These are phyloP conservation scores for Clathrus columnatus DNA, from an alignment of 768 basidiomycete species.

Conservation along the genomic window DNA sequence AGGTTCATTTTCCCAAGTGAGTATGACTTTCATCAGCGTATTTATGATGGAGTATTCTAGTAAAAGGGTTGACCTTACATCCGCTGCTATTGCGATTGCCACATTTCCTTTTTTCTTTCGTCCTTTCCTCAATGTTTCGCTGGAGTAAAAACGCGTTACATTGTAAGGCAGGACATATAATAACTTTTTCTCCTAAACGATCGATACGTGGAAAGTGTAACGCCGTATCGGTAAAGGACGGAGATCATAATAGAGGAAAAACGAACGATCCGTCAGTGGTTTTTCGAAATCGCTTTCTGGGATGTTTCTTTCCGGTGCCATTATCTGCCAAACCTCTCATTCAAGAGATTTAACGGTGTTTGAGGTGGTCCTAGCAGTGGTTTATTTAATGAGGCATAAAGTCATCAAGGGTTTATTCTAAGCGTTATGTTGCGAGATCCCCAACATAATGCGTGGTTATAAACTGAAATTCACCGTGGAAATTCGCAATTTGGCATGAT, in stretches of 20 bases:
- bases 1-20: too few relatives aligned
- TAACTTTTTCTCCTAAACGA: slow-evolving; percentile 6
- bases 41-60: slow-evolving; percentile 10
- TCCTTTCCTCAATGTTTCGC: slow-evolving; percentile 10
- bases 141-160: slow-evolving; percentile 1
- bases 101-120: background rate
- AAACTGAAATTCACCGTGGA: slow-evolving; percentile 8
- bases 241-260: slow-evolving; percentile 2
- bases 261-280: background rate
- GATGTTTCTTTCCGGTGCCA: slow-evolving; percentile 1
- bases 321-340: slow-evolving; percentile 8
- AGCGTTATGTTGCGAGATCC: background rate
- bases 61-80: slow-evolving; percentile 12
- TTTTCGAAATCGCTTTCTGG: background rate
- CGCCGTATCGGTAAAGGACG: slow-evolving; percentile 13
- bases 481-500: background rate
- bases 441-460: slow-evolving; percentile 9
- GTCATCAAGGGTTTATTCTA: background rate
- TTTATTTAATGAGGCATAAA: slow-evolving; percentile 1
- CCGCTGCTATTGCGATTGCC: slow-evolving; percentile 1
- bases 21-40: too few relatives aligned
- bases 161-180: slow-evolving; percentile 14
- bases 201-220: slow-evolving; percentile 1
- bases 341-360: background rate
- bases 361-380: slow-evolving; percentile 13